Evolutionary conservation across 108 stramenopile genomes (phyloP).

Genomic region (Pseudonitzschia delicatissima): DNA sequence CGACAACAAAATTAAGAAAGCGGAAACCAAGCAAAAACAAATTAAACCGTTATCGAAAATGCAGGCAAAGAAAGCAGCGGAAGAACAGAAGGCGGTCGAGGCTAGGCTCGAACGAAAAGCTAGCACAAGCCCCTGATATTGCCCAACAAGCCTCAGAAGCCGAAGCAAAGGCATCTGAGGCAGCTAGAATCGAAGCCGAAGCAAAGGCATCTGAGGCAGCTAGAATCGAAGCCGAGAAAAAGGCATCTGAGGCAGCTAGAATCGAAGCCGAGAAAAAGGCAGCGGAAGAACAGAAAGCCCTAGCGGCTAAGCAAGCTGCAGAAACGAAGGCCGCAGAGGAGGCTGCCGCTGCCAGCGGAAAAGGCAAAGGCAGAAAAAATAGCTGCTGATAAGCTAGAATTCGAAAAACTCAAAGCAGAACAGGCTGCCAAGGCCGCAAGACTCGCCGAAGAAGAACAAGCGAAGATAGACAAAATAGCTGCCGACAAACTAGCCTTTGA

Average conservation of each 20-base stretch:
- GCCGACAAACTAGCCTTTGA: conserved; percentile 7
- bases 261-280: neutral
- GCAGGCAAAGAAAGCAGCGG: conserved; percentile 1
- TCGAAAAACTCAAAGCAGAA: conserved; percentile 8
- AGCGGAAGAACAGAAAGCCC: neutral
- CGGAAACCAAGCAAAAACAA: conserved; percentile 2
- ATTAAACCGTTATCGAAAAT: neutral
- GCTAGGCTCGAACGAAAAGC: conserved; percentile 1
- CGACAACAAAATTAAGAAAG: conserved; percentile 9
- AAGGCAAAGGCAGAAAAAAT: conserved; percentile 10
- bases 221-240: conserved; percentile 1
- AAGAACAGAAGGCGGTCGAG: conserved; percentile 8
- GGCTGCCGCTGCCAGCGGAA: too few species aligned
- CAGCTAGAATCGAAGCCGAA: neutral
- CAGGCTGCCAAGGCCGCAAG: conserved; percentile 5
- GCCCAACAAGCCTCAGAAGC: conserved; percentile 5
- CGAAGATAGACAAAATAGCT: conserved; percentile 2
- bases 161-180: conserved; percentile 1
- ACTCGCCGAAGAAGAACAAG: neutral
- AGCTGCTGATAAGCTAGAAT: conserved; percentile 9
- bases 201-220: neutral
- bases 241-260: neutral
- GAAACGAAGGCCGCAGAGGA: neutral
- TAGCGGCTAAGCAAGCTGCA: conserved; percentile 1
- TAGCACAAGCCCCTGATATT: neutral